These are phyloP conservation scores for Aspergillus nidulans DNA, from an alignment of 495 filamentous ascomycete species.

Conservation along the genomic window DNA sequence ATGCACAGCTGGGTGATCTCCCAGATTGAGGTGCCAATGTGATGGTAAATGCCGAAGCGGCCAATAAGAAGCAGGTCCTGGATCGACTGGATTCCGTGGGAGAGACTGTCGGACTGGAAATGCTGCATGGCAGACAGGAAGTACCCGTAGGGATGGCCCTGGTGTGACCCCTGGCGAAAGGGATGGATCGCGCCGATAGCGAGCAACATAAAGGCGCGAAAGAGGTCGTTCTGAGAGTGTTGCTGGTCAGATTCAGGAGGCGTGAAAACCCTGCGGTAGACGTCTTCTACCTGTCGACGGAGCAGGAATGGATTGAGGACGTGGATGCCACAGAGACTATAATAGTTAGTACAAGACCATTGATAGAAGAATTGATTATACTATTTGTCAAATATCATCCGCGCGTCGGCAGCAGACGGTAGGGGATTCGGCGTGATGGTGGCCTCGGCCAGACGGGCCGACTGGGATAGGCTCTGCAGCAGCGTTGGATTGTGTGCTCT, in stretches of 20 bases:
- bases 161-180: constrained; percentile 17
- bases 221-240: constrained; percentile 16
- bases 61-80: constrained; percentile 26
- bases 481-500: constrained; percentile 22
- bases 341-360: not conserved
- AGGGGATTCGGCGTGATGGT: constrained; percentile 17
- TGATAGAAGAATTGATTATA: constrained; percentile 5
- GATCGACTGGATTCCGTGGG: constrained; percentile 23
- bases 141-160: constrained; percentile 27
- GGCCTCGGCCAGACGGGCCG: constrained; percentile 14
- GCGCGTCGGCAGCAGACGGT: constrained; percentile 15
- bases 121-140: constrained; percentile 25
- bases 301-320: constrained; percentile 27
- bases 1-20: constrained; percentile 24
- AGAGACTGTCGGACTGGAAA: constrained; percentile 16
- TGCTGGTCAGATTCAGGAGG: not conserved
- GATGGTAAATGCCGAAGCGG: constrained; percentile 29
- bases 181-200: constrained; percentile 22
- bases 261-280: constrained; percentile 12
- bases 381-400: constrained; percentile 24
- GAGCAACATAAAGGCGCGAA: constrained; percentile 27
- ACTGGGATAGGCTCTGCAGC: constrained; percentile 20
- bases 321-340: constrained; percentile 23
- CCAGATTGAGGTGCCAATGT: constrained; percentile 32
- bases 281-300: constrained; percentile 15